Evolutionary conservation across 176 grass and related monocot species (phyloP), one percentile per base, ranked within the genome.

Genomic region (Aegilops longissima): DNA sequence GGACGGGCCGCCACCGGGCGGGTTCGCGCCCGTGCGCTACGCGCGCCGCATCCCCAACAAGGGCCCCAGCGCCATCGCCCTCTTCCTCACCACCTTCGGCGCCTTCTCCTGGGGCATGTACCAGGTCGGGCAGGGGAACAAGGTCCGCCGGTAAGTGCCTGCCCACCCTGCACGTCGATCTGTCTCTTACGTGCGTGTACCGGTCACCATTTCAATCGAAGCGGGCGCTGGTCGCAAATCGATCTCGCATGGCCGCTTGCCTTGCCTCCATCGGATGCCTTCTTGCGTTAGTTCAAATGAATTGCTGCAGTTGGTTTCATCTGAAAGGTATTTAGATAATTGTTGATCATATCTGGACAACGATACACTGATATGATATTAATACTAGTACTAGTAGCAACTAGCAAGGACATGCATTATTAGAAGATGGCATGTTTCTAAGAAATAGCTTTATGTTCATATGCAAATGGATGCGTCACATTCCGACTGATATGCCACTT

Each of bases 111-210:
- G 88, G 62, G 94, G 97, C 79, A 94, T 99, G 94, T 99, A 99
- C 89, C 94, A 99, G 92, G 97, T 99, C 85, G 97, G 97, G 12
- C 71, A 99, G 90, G 97, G 97, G 33, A 99, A 99, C 80, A 90
- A 89, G 85, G 91, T 99, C 85, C 94, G 97, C 72, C 90, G 97
- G 97, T 96, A 73, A 86, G 89, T 83, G 51, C 2, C 3, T 23
- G 56, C 54, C 66, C 3, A 17, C 52, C n/a, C 31, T 45, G 58
- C 63, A 11, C 33, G 25, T 76, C 20, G 21, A 54, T 63, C 21
- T 70, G 27, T 6, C 9, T 31, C 62, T 29, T 44, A 11, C 39
- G 11, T 45, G 42, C 42, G 42, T 45, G 42, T 45, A 3, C 42
- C 42, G 12, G 2, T 23, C 9, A 24, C 42, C 4, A 24, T 68